Evolutionary conservation across 768 basidiomycete genomes (phyloP).

Genomic region (Gautieria morchelliformis): DNA sequence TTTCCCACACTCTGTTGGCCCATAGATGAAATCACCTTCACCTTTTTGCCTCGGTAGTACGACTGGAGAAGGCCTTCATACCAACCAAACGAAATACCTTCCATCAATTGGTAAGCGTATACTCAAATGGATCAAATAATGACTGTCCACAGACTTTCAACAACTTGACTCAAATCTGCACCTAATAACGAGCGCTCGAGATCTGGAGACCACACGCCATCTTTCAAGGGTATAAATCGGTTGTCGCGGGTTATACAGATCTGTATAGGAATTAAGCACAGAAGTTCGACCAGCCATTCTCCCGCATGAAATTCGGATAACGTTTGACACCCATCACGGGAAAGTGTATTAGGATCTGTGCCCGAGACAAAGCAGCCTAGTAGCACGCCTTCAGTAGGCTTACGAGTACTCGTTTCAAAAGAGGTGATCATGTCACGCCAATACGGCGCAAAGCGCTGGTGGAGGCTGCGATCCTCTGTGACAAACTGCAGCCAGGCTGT

Average conservation of each 20-base stretch:
- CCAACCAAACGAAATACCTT: not conserved
- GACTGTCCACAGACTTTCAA: slow-evolving; percentile 26
- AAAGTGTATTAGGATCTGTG: slow-evolving; percentile 19
- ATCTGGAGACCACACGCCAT: slow-evolving; percentile 41
- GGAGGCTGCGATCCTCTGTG: slow-evolving; percentile 22
- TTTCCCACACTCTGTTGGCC: slow-evolving; percentile 22
- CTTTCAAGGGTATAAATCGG: slow-evolving; percentile 50
- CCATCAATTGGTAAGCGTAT: not conserved
- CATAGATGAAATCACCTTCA: slow-evolving; percentile 60
- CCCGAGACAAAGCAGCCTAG: slow-evolving; percentile 28
- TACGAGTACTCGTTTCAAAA: slow-evolving; percentile 42
- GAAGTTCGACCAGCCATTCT: slow-evolving; percentile 52
- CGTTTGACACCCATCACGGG: slow-evolving; percentile 14
- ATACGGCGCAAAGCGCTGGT: slow-evolving; percentile 28
- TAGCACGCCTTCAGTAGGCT: slow-evolving; percentile 40
- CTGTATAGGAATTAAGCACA: slow-evolving; percentile 58
- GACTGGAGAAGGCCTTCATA: not conserved
- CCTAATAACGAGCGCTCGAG: slow-evolving; percentile 46
- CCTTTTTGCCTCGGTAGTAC: slow-evolving; percentile 27
- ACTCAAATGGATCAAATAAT: not conserved
- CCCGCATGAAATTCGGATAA: slow-evolving; percentile 36
- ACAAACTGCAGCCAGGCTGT: slow-evolving; percentile 34
- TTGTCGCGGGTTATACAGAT: slow-evolving; percentile 52
- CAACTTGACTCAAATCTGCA: slow-evolving; percentile 48
- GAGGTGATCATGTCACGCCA: slow-evolving; percentile 34